Conservation (phyloP, 441 rosid genomes). For the Manihot esculenta region DNA sequence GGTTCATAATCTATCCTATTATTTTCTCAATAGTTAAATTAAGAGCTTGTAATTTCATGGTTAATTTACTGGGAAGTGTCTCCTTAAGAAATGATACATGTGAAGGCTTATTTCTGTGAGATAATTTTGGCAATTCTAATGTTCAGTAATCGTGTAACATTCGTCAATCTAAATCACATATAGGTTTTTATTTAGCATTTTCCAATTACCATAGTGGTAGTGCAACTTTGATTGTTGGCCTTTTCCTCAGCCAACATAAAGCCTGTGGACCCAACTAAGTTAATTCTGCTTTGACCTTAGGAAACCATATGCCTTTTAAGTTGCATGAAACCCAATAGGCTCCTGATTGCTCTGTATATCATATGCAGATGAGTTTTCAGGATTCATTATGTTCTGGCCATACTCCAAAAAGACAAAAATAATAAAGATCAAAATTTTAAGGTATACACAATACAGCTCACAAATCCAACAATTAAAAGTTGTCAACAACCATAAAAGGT, state of each 20-base stretch:
- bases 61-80: too few species aligned
- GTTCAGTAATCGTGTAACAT: conserved; percentile 1
- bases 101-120: neutral
- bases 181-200: neutral
- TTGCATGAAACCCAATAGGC: neutral
- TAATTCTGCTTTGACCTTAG: neutral
- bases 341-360: neutral
- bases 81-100: neutral
- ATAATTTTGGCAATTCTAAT: neutral
- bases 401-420: neutral
- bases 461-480: conserved; percentile 2
- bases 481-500: neutral
- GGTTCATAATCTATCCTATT: neutral
- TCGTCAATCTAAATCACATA: neutral
- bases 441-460: neutral
- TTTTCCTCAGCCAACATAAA: neutral
- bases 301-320: neutral
- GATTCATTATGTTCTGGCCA: neutral
- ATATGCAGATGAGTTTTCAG: neutral
- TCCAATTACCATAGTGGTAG: neutral
- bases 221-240: conserved; percentile 2
- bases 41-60: too few species aligned
- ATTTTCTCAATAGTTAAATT: neutral
- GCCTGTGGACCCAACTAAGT: neutral
- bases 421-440: neutral